Conservation (phyloP, 2,329 filamentous ascomycete species). For the Didymosphaeria variabile region DNA sequence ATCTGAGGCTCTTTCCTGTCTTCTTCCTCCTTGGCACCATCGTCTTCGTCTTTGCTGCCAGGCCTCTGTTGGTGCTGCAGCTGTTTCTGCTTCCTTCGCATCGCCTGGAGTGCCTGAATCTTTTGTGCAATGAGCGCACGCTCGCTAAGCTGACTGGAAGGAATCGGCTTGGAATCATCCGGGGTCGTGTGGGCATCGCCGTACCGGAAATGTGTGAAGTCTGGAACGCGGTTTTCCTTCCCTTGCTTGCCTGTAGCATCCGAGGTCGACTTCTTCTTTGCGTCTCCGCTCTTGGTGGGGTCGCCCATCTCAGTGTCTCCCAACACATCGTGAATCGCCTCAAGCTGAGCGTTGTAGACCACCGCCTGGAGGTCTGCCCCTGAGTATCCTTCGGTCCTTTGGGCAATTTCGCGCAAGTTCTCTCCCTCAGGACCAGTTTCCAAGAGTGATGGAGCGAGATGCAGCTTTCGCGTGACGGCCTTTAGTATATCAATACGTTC, state of each 20-base stretch:
- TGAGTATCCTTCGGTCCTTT: constrained; percentile 85
- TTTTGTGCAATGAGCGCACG: constrained; percentile 83
- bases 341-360: constrained; percentile 94
- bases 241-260: constrained; percentile 22
- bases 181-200: constrained; percentile 62
- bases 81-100: constrained; percentile 70
- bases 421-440: constrained; percentile 46
- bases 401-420: constrained; percentile 75
- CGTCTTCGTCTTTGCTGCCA: constrained; percentile 29
- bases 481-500: constrained; percentile 89
- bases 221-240: constrained; percentile 40
- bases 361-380: constrained; percentile 95
- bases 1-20: constrained; percentile 77
- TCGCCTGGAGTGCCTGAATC: constrained; percentile 78
- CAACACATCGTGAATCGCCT: constrained; percentile 94
- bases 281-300: constrained; percentile 39
- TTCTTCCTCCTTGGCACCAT: constrained; percentile 45
- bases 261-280: constrained; percentile 37
- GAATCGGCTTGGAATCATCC: constrained; percentile 49
- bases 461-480: constrained; percentile 83
- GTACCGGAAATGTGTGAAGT: constrained; percentile 77
- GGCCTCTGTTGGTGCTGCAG: constrained; percentile 39
- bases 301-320: constrained; percentile 61
- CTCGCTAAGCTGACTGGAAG: constrained; percentile 71
- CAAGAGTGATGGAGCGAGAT: constrained; percentile 73